Conservation (phyloP, 1,284 basidiomycete genomes). For the Leccinum pseudoinsigne region DNA sequence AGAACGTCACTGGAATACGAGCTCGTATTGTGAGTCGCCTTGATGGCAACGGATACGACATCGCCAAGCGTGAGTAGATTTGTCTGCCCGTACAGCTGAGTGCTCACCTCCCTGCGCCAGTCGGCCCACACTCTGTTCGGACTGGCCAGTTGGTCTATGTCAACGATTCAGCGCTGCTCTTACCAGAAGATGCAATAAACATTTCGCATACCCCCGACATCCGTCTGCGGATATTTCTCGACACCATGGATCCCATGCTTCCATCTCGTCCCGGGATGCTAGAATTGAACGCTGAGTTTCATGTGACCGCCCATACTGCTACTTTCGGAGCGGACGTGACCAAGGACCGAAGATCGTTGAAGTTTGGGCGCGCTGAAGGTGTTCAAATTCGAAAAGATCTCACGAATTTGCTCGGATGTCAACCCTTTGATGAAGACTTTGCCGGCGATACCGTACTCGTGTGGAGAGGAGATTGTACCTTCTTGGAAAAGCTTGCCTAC, state of each 20-base stretch:
- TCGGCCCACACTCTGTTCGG: conserved; percentile 80
- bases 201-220: conserved; percentile 45
- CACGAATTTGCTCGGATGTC: conserved; percentile 59
- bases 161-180: conserved; percentile 66
- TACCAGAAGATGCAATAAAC: conserved; percentile 33
- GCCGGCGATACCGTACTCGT: conserved; percentile 55
- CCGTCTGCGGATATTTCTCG: conserved; percentile 57
- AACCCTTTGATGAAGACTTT: conserved; percentile 48
- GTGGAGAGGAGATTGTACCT: conserved; percentile 76
- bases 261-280: conserved; percentile 36
- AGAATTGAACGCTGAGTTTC: conserved; percentile 43
- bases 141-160: conserved; percentile 81
- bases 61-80: conserved; percentile 68
- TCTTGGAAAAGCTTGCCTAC: conserved; percentile 72
- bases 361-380: conserved; percentile 51
- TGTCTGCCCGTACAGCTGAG: not conserved
- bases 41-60: conserved; percentile 85
- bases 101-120: conserved; percentile 40
- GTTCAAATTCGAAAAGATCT: conserved; percentile 50
- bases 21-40: conserved; percentile 74
- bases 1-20: conserved; percentile 76
- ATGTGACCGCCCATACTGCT: conserved; percentile 61
- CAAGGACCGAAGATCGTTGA: conserved; percentile 30
- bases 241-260: conserved; percentile 47
- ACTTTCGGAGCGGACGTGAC: conserved; percentile 70